Percentiles rank a stretch among this genome's conserved stretches.
Evolutionary conservation across 768 basidiomycete genomes (phyloP).

Genomic region (Tulasnella calospora): DNA sequence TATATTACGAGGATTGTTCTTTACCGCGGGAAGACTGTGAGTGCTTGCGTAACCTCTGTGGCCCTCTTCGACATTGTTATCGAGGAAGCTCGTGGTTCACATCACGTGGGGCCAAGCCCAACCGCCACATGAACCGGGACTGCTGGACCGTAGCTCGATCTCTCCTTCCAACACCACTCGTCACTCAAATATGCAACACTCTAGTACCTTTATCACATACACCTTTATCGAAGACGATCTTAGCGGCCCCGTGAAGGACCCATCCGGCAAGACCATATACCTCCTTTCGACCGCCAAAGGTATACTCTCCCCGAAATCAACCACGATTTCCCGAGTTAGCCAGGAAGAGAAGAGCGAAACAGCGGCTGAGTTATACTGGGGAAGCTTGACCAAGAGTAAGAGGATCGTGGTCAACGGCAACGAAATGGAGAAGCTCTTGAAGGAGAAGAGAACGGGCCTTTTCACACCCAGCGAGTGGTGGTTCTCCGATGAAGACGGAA

Average conservation of each 20-base stretch:
- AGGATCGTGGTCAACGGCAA: not conserved
- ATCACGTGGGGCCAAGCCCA: not conserved
- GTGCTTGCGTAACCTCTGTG: not conserved
- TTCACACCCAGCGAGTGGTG: not conserved
- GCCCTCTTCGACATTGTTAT: no score
- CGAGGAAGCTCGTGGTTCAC: not conserved
- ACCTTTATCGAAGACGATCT: not conserved
- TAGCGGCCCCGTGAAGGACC: not conserved
- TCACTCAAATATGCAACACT: not conserved
- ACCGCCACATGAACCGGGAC: not conserved
- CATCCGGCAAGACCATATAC: not conserved
- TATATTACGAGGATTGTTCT: not conserved
- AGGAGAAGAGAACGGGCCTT: not conserved
- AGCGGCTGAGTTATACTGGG: not conserved
- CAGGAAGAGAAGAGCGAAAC: not conserved
- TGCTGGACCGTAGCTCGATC: not conserved
- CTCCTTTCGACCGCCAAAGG: not conserved
- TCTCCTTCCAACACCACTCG: not conserved
- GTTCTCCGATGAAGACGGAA: conserved; percentile 13
- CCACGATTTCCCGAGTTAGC: not conserved
- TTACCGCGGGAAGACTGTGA: not conserved
- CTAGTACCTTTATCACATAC: not conserved
- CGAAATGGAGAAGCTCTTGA: not conserved
- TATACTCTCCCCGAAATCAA: not conserved
- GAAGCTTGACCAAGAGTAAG: conserved; percentile 1